Evolutionary conservation across 2,329 filamentous ascomycete genomes (phyloP).

Genomic region (Colletotrichum plurivorum): DNA sequence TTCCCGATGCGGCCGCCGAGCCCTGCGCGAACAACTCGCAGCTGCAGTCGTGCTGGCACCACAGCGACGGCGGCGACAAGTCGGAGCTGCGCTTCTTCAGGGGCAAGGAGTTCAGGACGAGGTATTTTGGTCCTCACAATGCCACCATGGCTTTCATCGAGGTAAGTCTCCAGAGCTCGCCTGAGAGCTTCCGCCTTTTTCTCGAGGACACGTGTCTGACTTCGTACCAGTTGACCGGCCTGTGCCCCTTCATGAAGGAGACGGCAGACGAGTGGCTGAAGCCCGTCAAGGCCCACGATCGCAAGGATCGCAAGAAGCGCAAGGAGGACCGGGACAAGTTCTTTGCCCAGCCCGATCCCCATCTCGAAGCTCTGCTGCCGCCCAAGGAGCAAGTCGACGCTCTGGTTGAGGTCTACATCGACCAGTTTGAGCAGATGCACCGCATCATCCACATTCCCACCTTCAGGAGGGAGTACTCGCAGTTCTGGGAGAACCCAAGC

Average conservation of each 20-base stretch:
- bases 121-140: constrained; percentile 73
- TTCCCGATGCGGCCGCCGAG: constrained; percentile 51
- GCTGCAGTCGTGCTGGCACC: constrained; percentile 37
- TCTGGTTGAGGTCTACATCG: constrained; percentile 64
- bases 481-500: constrained; percentile 65
- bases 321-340: constrained; percentile 66
- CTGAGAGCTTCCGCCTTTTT: neutral
- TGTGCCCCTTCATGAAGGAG: constrained; percentile 74
- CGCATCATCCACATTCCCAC: constrained; percentile 73
- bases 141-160: constrained; percentile 73
- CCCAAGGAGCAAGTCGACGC: constrained; percentile 63
- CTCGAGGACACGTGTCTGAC: constrained; percentile 21
- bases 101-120: constrained; percentile 71
- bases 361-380: constrained; percentile 66
- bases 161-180: constrained; percentile 44
- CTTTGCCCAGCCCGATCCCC: constrained; percentile 62
- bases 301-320: constrained; percentile 69
- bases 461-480: constrained; percentile 68
- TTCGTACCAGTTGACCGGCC: constrained; percentile 60
- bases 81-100: constrained; percentile 71
- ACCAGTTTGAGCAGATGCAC: constrained; percentile 69
- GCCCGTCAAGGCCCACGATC: constrained; percentile 68
- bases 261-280: constrained; percentile 73
- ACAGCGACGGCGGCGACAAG: constrained; percentile 61
- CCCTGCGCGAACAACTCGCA: constrained; percentile 44